These are phyloP conservation scores for Pyricularia pennisetigena DNA, from an alignment of 2,329 filamentous ascomycete species.

Conservation along the genomic window DNA sequence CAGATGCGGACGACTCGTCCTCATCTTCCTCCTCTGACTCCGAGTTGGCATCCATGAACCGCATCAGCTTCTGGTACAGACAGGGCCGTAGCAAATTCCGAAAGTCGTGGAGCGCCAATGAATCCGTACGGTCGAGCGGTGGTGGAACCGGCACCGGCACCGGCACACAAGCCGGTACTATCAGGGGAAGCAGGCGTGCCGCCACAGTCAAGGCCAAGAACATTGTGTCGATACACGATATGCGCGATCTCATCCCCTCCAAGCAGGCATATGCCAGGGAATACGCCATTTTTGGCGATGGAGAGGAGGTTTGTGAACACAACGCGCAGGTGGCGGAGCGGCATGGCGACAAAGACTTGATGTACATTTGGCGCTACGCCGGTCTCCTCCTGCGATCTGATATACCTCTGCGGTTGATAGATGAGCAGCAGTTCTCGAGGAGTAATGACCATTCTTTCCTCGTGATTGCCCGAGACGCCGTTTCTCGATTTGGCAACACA, in stretches of 20 bases:
- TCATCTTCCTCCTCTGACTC: constrained; percentile 48
- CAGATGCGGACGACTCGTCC: constrained; percentile 35
- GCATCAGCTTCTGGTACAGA: constrained; percentile 46
- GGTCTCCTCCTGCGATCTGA: constrained; percentile 68
- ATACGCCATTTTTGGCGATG: constrained; percentile 78
- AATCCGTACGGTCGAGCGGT: constrained; percentile 49
- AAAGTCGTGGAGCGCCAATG: constrained; percentile 46
- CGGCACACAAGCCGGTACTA: constrained; percentile 46
- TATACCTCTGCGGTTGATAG: constrained; percentile 58
- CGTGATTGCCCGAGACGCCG: constrained; percentile 56
- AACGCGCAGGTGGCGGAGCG: constrained; percentile 72
- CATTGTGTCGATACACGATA: constrained; percentile 61
- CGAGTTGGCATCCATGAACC: constrained; percentile 52
- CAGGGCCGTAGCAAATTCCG: constrained; percentile 36
- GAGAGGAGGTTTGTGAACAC: constrained; percentile 70
- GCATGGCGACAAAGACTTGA: constrained; percentile 60
- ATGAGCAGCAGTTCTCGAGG: constrained; percentile 24
- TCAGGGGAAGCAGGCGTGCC: constrained; percentile 33
- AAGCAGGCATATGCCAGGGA: constrained; percentile 66
- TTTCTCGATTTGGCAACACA: constrained; percentile 27
- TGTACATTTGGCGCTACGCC: constrained; percentile 75
- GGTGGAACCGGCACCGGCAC: constrained; percentile 51
- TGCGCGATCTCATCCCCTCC: constrained; percentile 64
- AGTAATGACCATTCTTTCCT: constrained; percentile 45
- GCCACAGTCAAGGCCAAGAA: constrained; percentile 47